These are phyloP conservation scores for Rosa lucieae DNA, from an alignment of 306 rosid genomes.

Conservation along the genomic window DNA sequence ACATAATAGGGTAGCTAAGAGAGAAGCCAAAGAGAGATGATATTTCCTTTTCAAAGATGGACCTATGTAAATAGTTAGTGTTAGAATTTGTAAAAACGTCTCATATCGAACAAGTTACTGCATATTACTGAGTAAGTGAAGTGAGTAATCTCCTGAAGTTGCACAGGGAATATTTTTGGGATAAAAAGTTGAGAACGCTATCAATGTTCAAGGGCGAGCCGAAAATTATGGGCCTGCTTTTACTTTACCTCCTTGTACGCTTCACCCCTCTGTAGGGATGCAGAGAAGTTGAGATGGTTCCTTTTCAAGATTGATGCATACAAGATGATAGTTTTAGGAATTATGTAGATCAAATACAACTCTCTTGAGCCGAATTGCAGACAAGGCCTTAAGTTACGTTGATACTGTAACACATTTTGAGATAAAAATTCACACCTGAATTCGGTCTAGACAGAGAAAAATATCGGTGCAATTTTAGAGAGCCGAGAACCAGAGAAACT, in stretches of 20 bases:
- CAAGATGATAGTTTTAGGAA: not conserved
- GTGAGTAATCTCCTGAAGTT: not conserved
- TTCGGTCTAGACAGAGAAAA: not conserved
- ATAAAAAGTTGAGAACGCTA: not conserved
- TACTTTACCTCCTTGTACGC: not conserved
- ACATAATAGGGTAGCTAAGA: conserved; percentile 48
- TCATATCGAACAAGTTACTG: not conserved
- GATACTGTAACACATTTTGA: not conserved
- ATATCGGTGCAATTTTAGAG: conserved; percentile 1
- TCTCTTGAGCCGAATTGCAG: not conserved
- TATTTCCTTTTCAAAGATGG: conserved; percentile 16
- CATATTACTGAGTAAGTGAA: not conserved
- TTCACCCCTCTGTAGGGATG: not conserved
- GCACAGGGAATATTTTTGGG: too few species aligned
- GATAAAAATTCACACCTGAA: not conserved
- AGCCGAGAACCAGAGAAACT: not conserved
- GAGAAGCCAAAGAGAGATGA: conserved; percentile 12
- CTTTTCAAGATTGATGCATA: not conserved
- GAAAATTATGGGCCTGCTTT: not conserved
- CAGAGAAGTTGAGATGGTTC: not conserved
- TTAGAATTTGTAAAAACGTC: not conserved
- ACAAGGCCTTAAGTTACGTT: not conserved
- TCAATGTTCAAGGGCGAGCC: not conserved
- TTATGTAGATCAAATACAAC: not conserved
- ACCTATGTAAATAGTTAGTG: not conserved